A percentile compares a stretch with the other conserved stretches of the same genome.
Conservation (phyloP, 192 early-diverging fungal genomes). For the Umbelopsis vinacea region DNA sequence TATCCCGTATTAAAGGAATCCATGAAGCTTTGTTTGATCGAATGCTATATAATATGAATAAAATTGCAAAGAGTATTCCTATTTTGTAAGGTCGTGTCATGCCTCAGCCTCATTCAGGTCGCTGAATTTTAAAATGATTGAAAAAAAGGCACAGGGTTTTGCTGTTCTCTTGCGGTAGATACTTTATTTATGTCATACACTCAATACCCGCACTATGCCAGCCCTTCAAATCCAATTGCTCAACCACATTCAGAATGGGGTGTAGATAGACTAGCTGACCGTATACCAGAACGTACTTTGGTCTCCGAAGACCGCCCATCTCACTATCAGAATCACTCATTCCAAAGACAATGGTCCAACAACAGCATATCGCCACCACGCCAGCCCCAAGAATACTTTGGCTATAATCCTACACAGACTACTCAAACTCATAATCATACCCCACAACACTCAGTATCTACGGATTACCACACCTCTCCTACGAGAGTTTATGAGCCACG, state of each 20-base stretch:
- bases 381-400: neutral
- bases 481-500: slow-evolving; percentile 4
- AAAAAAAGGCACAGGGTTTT: too few relatives aligned
- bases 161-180: neutral
- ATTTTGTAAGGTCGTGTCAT: too few relatives aligned
- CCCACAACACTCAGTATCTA: neutral
- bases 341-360: neutral
- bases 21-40: neutral
- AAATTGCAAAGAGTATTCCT: too few relatives aligned
- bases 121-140: too few relatives aligned
- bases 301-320: slow-evolving; percentile 8
- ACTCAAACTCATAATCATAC: neutral
- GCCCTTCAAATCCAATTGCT: neutral
- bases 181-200: neutral
- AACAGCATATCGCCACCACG: neutral
- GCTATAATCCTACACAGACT: neutral
- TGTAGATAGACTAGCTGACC: slow-evolving; percentile 9
- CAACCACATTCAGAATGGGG: neutral
- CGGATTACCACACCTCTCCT: neutral
- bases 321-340: neutral
- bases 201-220: neutral
- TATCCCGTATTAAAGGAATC: slow-evolving; percentile 9
- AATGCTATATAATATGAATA: neutral
- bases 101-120: too few relatives aligned
- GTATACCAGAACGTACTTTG: neutral